Evolutionary conservation across 495 filamentous ascomycete genomes (phyloP).

Genomic region (Sporormia fimetaria): DNA sequence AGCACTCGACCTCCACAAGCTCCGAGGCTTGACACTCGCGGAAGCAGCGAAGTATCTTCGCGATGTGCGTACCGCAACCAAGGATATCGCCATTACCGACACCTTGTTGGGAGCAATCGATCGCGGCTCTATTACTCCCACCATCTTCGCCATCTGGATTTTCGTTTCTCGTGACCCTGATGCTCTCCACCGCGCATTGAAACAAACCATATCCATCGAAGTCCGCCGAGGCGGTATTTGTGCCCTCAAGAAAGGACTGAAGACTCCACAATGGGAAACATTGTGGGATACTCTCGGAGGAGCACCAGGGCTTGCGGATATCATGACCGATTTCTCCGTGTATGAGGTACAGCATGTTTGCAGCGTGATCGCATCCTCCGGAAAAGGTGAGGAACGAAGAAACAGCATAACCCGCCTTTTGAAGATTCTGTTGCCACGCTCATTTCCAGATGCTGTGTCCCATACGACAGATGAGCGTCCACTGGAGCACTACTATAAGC

Average conservation of each 20-base stretch:
- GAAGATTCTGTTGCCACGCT: constrained; percentile 1
- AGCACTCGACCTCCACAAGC: no score
- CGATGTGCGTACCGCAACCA: background rate
- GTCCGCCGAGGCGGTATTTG: constrained; percentile 7
- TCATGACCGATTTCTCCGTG: constrained; percentile 13
- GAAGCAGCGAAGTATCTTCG: constrained; percentile 2
- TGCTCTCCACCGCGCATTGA: constrained; percentile 4
- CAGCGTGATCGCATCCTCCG: background rate
- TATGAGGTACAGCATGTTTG: constrained; percentile 5
- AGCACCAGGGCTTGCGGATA: constrained; percentile 2
- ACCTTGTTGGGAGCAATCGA: constrained; percentile 8
- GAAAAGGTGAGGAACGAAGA: constrained; percentile 11
- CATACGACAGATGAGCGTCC: constrained; percentile 8
- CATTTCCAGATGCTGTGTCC: background rate
- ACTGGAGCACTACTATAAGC: constrained; percentile 2
- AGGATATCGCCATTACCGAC: background rate
- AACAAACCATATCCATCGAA: constrained; percentile 14
- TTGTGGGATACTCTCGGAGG: constrained; percentile 10
- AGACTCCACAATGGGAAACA: constrained; percentile 9
- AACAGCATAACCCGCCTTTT: constrained; percentile 7
- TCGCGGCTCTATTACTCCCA: constrained; percentile 8
- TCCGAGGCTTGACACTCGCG: no score
- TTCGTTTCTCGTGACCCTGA: constrained; percentile 1
- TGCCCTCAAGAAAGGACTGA: constrained; percentile 5
- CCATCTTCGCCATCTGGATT: constrained; percentile 13